Base-by-base conservation (phyloP, 192 early-diverging fungal genomes). In the Radiomyces spectabilis region DNA sequence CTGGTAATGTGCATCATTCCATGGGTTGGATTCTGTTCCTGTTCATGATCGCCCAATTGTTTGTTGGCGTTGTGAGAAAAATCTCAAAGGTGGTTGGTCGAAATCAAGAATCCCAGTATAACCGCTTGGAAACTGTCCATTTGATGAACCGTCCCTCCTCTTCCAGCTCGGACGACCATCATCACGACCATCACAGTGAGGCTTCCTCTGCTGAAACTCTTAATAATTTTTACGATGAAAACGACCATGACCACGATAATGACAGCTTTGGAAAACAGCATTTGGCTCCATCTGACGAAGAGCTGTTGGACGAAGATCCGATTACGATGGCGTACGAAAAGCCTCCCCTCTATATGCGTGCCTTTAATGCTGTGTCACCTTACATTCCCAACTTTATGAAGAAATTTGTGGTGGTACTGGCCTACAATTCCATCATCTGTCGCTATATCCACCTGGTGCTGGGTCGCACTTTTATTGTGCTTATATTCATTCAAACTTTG, bases 401-500 rank as follows among this genome's bases (percentile, higher is more conserved):
- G 39, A 9, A 18, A 15, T 43, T 39, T 3, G 57, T 61, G 24
- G 42, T 56, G 2, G 19, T 22, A 2, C 29, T 53, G 1, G 59
- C 59, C 15, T 49, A 61, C 25, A 68, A 68, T 34, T 35, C 49
- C 2, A 61, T 68, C 7, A 29, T 60, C 13, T 61, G 52, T 21
- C 47, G 65, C 2, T 39, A 47, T 24, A 42, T 51, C 4, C 65
- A 68, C 37, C 48, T 32, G 3, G 15, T 61, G 4, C 34, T 61
- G 13, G 65, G 65, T 24, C 47, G 65, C 21, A 44, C 56, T 10
- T 61, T 68, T 47, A 29, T 54, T 8, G 33, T 68, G 0, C 37
- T 68, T 2, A 61, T 68, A 29, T 68, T 68, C 37, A 40, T 53
- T 26, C 65, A 68, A 42, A 68, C 59, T 3, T 21, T 61, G 2